Evolutionary conservation across 2,329 filamentous ascomycete species (phyloP).

Genomic region (Cladosporium austrohemisphaericum): DNA sequence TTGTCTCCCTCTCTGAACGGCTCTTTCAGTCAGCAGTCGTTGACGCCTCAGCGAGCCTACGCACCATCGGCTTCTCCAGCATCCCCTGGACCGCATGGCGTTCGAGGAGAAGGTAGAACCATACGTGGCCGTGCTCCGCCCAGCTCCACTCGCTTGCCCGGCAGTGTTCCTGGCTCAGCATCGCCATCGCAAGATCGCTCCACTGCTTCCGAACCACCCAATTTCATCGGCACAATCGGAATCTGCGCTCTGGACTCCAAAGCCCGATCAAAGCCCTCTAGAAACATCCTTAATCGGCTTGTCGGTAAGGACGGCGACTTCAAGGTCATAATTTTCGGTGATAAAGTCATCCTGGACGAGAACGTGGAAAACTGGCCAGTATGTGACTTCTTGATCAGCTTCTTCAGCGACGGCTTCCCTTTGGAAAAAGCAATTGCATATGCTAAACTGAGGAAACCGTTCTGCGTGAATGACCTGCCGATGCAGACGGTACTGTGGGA

Average conservation of each 20-base stretch:
- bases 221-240: conserved; percentile 66
- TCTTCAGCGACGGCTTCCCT: conserved; percentile 97
- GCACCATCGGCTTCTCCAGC: conserved; percentile 59
- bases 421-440: conserved; percentile 97
- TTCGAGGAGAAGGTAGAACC: conserved; percentile 24
- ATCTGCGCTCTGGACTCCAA: conserved; percentile 95
- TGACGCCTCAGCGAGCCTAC: conserved; percentile 1
- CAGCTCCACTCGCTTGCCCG: conserved; percentile 73
- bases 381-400: conserved; percentile 94
- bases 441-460: conserved; percentile 85
- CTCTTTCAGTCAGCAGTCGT: conserved; percentile 10
- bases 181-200: conserved; percentile 71
- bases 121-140: conserved; percentile 41
- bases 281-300: conserved; percentile 90
- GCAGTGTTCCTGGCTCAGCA: conserved; percentile 76
- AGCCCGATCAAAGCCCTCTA: conserved; percentile 91
- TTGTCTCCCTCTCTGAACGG: conserved; percentile 35
- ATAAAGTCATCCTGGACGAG: conserved; percentile 98
- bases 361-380: conserved; percentile 94
- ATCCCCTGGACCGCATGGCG: conserved; percentile 21
- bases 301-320: conserved; percentile 90
- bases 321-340: conserved; percentile 94
- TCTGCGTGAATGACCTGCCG: conserved; percentile 93
- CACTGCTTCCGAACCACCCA: conserved; percentile 54
- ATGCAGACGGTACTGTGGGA: conserved; percentile 99